Conservation (phyloP, 2,329 filamentous ascomycete genomes). For the Penicillium sp. region DNA sequence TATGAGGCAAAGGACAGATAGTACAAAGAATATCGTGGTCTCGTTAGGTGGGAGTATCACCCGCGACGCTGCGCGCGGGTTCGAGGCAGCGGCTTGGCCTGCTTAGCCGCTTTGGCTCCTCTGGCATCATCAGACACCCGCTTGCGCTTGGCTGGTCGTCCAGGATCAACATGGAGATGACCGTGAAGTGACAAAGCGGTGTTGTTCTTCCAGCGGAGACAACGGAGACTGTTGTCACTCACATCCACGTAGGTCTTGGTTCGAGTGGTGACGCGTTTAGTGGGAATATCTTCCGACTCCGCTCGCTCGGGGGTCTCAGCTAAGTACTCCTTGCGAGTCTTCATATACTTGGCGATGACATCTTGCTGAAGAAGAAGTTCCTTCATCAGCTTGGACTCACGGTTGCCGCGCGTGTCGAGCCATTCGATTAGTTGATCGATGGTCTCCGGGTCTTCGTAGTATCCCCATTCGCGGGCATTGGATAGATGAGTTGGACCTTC, state of each 20-base stretch:
- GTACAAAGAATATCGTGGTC: constrained; percentile 21
- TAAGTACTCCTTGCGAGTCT: constrained; percentile 74
- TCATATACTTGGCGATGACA: constrained; percentile 77
- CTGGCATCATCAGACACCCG: constrained; percentile 43
- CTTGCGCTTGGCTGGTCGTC: constrained; percentile 53
- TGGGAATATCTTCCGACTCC: constrained; percentile 47
- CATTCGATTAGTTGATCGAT: constrained; percentile 80
- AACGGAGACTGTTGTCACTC: constrained; percentile 54
- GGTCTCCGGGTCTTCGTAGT: constrained; percentile 76
- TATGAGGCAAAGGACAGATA: constrained; percentile 10
- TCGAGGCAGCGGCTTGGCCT: constrained; percentile 52
- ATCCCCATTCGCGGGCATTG: constrained; percentile 84
- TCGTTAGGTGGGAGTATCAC: constrained; percentile 10
- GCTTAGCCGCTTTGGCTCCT: constrained; percentile 41
- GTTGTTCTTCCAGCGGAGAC: constrained; percentile 66
- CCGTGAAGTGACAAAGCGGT: constrained; percentile 60
- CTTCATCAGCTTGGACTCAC: constrained; percentile 85
- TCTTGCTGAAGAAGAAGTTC: constrained; percentile 77
- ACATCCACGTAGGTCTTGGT: constrained; percentile 61
- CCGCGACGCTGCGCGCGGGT: constrained; percentile 47
- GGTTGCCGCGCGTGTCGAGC: constrained; percentile 83
- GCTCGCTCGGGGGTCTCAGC: constrained; percentile 53
- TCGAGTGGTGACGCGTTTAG: constrained; percentile 62
- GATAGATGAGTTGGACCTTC: constrained; percentile 80
- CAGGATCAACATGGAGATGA: constrained; percentile 62